These are phyloP conservation scores for Colletotrichum incanum DNA, from an alignment of 2,329 filamentous ascomycete species.

Conservation along the genomic window DNA sequence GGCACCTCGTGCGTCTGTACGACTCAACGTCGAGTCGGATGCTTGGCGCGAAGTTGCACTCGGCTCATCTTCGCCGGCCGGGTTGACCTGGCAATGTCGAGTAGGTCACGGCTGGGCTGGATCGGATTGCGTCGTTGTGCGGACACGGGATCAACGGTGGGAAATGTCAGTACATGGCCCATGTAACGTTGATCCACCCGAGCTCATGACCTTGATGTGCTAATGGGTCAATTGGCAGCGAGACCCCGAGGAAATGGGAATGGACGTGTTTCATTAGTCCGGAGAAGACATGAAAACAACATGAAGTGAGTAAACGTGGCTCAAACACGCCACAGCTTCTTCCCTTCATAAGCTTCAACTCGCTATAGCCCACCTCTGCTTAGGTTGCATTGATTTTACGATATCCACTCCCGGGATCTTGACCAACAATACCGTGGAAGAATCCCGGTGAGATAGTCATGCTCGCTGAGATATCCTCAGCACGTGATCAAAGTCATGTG, in stretches of 20 bases:
- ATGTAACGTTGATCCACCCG: conserved; percentile 31
- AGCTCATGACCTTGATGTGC: conserved; percentile 5
- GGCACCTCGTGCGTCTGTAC: neutral
- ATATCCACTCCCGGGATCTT: neutral
- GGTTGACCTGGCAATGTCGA: conserved; percentile 12
- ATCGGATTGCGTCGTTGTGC: neutral
- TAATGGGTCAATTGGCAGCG: conserved; percentile 33
- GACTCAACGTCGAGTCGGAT: neutral
- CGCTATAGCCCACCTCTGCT: neutral
- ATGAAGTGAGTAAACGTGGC: no score
- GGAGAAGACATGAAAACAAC: neutral
- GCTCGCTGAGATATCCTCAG: no score
- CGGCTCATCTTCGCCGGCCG: conserved; percentile 19
- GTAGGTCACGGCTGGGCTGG: neutral
- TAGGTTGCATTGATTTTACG: no score
- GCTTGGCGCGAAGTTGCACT: conserved; percentile 27
- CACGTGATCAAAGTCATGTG: neutral
- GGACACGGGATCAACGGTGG: conserved; percentile 39
- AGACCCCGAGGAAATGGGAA: neutral
- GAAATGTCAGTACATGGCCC: conserved; percentile 2
- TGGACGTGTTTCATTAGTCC: neutral
- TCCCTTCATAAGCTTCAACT: neutral
- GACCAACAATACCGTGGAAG: neutral
- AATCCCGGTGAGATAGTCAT: no score
- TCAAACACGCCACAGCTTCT: neutral